Base-by-base conservation (phyloP, 2,329 filamentous ascomycete genomes). In the Colletotrichum neosansevieriae region DNA sequence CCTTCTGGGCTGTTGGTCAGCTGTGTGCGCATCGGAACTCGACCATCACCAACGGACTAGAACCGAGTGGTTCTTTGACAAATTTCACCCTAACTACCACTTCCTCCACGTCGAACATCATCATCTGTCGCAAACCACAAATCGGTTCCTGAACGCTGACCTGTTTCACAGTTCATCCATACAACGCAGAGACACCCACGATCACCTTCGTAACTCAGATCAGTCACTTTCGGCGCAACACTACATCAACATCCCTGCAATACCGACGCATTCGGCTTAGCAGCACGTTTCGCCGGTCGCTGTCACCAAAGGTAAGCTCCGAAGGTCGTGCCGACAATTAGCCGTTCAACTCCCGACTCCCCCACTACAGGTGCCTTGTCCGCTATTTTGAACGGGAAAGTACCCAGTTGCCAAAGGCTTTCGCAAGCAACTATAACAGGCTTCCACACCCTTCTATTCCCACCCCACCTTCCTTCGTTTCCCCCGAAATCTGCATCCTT, bases 301-400 rank as follows among this genome's bases (percentile, higher is more conserved):
- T 67, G 60, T 29, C 47, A 58, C 45, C 47, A 60, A 21, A 69
- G 66, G 66, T 69, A 69, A 69, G 66, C 54, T 65, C 44, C 65
- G 49, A 59, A 40, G n/a, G 47, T 17, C 7, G n/a, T 15, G 29
- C 66, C 66, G 66, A 49, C 17, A 65, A 60, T 69, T 69, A 66
- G 54, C 61, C 66, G 66, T 13, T 3, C 3, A 9, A 21, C 11
- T 13, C n/a, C 10, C 24, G 36, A 9, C 2, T 15, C 24, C 42
- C 24, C 49, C 54, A 60, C 10, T 19, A 3, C 10, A 60, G 15
- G 66, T 69, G 51, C 42, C 49, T 60, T 19, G 5, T 6, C 40
- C 7, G 54, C 66, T 17, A 15, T 29, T 50, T 29, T 44, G 34
- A 12, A 3, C 2, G 6, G 36, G 19, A 56, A 36, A 32, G 34